These are phyloP conservation scores for Wickerhamomyces alni DNA, from an alignment of 805 yeast species.

Conservation along the genomic window DNA sequence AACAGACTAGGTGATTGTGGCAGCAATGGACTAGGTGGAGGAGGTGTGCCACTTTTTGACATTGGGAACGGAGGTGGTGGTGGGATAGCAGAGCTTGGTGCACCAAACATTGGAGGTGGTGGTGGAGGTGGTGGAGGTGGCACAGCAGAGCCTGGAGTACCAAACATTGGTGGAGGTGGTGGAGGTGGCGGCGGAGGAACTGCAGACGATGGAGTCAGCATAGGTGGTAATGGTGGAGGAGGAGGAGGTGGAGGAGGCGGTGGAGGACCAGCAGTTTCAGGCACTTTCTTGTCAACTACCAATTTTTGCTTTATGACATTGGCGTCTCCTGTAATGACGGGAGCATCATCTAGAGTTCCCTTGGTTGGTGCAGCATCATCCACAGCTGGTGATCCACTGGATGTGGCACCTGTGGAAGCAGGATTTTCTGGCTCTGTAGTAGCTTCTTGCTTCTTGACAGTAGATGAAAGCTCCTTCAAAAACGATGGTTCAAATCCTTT, in stretches of 20 bases:
- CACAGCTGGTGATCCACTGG: too few species aligned
- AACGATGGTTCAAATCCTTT: constrained; percentile 40
- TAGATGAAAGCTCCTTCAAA: constrained; percentile 45
- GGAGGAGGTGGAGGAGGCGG: constrained; percentile 27
- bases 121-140: background rate
- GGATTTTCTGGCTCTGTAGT: constrained; percentile 9
- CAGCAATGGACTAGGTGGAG: constrained; percentile 16
- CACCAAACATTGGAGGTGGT: too few species aligned
- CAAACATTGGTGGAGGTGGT: too few species aligned
- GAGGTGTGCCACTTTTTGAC: constrained; percentile 13
- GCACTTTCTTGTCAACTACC: too few species aligned
- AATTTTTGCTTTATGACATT: background rate
- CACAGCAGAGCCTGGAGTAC: too few species aligned
- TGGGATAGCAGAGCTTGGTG: too few species aligned
- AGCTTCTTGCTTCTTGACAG: constrained; percentile 36
- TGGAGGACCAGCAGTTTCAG: constrained; percentile 17
- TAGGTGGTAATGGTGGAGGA: too few species aligned
- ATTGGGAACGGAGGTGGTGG: constrained; percentile 22
- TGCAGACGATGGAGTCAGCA: constrained; percentile 5
- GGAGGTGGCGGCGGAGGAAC: constrained; percentile 9
- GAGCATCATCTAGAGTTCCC: too few species aligned
- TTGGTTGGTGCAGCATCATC: too few species aligned
- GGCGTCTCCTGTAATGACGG: too few species aligned
- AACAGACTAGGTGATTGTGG: constrained; percentile 25
- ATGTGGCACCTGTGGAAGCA: too few species aligned